phyloP scores from a whole-genome alignment of 2,329 filamentous ascomycete genomes.

The Escovopsis sp. region DNA sequence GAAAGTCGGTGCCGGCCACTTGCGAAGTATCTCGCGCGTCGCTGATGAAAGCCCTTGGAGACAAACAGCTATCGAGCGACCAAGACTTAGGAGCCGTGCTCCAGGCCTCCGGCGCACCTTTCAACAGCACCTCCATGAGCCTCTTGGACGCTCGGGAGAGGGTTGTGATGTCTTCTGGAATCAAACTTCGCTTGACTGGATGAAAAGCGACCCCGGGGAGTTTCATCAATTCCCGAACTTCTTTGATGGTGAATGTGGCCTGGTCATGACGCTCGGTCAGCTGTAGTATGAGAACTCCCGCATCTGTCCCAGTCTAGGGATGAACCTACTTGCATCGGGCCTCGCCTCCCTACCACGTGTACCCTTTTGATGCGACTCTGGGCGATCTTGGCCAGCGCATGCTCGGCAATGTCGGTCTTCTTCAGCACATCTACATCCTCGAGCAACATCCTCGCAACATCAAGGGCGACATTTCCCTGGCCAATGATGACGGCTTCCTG shows the following conservation, averaged over 20 bases:
- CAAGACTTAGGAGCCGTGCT: slow-evolving; percentile 46
- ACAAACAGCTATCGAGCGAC: slow-evolving; percentile 76
- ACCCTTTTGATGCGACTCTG: slow-evolving; percentile 65
- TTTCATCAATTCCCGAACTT: slow-evolving; percentile 75
- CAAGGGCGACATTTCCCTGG: slow-evolving; percentile 90
- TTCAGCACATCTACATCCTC: slow-evolving; percentile 57
- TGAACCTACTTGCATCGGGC: slow-evolving; percentile 61
- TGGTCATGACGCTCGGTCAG: slow-evolving; percentile 17
- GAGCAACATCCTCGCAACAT: slow-evolving; percentile 79
- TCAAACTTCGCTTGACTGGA: slow-evolving; percentile 47
- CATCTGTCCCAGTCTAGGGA: too few species aligned
- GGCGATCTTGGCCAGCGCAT: slow-evolving; percentile 60
- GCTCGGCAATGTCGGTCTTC: slow-evolving; percentile 78
- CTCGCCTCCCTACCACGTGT: slow-evolving; percentile 75
- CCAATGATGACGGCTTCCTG: slow-evolving; percentile 82
- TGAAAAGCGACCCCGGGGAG: slow-evolving; percentile 58
- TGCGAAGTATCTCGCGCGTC: slow-evolving; percentile 26
- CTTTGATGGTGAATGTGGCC: slow-evolving; percentile 92
- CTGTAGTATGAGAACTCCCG: not conserved
- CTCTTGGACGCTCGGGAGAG: slow-evolving; percentile 63
- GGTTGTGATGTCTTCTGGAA: slow-evolving; percentile 52
- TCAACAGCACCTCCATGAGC: slow-evolving; percentile 65
- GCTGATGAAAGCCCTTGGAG: slow-evolving; percentile 54
- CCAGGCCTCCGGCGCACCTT: slow-evolving; percentile 40
- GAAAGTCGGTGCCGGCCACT: slow-evolving; percentile 55